Evolutionary conservation across 208 protist genomes (phyloP), one percentile per base, ranked within the genome.

Genomic region (Balamuthia mandrillaris): DNA sequence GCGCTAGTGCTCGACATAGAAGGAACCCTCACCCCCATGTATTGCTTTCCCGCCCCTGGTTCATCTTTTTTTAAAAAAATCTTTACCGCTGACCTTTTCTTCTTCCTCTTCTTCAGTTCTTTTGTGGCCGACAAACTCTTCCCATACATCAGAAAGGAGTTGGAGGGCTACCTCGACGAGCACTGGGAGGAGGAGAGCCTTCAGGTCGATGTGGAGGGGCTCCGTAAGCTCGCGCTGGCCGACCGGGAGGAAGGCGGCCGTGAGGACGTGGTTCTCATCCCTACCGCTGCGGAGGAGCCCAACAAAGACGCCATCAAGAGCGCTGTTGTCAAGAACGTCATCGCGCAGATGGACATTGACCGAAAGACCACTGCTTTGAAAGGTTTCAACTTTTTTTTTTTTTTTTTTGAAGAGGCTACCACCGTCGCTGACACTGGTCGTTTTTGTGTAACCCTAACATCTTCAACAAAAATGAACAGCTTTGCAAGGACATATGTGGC

Each of bases 21-120:
- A 61, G 94, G 94, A 21, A 95, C 95, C 1, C 96, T 91, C 0
- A 95, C 93, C n/a, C 89, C 94, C 31, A 90, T 96, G 35, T 75
- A 12, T n/a, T n/a, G 31, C 29, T 35, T 14, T 16, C 0, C 9
- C 18, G 1, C 29, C 33, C 54, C 33, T 61, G 9, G 54, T 10
- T 24, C 31, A 33, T 16, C 12, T 29, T 7, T 33, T 29, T 21
- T 61, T n/a, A 9, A 61, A 24, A 24, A 24, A 2, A 1, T 65
- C 6, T n/a, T 45, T 70, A 31, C n/a, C 45, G 37, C 45, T 0
- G 10, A 75, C 10, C 37, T 35, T 2, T 29, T 0, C 16, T 1
- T 0, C 29, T 33, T 44, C 29, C 1, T 54, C 21, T 10, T 72
- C 37, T 72, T 31, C 12, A 75, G 65, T 24, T 86, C 91, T 31